These are phyloP conservation scores for Aureobasidium sp. DNA, from an alignment of 2,329 filamentous ascomycete species.

Conservation along the genomic window DNA sequence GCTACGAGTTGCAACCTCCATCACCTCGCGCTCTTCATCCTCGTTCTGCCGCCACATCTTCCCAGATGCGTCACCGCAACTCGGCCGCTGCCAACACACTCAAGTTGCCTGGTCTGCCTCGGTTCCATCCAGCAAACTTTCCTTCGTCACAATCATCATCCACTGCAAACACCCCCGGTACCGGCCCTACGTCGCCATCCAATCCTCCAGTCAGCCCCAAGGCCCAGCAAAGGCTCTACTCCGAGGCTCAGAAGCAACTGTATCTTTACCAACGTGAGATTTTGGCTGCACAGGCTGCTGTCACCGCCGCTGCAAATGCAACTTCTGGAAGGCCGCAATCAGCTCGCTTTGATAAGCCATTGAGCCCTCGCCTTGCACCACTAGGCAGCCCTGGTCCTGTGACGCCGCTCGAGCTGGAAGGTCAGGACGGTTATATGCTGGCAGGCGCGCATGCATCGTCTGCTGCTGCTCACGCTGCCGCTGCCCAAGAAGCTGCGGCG, in stretches of 20 bases:
- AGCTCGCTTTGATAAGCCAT: conserved; percentile 31
- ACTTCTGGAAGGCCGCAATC: conserved; percentile 1
- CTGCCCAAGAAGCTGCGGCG: conserved; percentile 9
- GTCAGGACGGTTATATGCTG: conserved; percentile 38
- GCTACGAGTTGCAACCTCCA: conserved; percentile 29
- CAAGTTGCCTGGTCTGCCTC: conserved; percentile 43
- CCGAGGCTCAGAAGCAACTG: conserved; percentile 43
- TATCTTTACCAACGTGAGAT: conserved; percentile 42
- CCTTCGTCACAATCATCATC: conserved; percentile 31
- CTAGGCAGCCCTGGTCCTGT: conserved; percentile 46
- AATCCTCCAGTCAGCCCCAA: conserved; percentile 40
- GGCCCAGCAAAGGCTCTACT: conserved; percentile 37
- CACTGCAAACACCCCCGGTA: conserved; percentile 30
- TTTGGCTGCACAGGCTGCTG: conserved; percentile 22
- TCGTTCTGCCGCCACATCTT: conserved; percentile 24
- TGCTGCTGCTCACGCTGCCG: conserved; percentile 15
- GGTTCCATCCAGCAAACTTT: conserved; percentile 49
- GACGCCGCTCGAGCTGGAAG: conserved; percentile 46
- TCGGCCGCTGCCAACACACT: conserved; percentile 29
- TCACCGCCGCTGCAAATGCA: conserved; percentile 20
- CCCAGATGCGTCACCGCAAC: conserved; percentile 30
- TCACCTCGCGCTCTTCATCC: conserved; percentile 22
- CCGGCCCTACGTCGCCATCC: conserved; percentile 29
- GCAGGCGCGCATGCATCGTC: conserved; percentile 32
- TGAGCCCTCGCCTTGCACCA: conserved; percentile 43